Evolutionary conservation across 2,329 filamentous ascomycete genomes (phyloP), one percentile per base, ranked within the genome.

Genomic region (Fusarium equiseti): DNA sequence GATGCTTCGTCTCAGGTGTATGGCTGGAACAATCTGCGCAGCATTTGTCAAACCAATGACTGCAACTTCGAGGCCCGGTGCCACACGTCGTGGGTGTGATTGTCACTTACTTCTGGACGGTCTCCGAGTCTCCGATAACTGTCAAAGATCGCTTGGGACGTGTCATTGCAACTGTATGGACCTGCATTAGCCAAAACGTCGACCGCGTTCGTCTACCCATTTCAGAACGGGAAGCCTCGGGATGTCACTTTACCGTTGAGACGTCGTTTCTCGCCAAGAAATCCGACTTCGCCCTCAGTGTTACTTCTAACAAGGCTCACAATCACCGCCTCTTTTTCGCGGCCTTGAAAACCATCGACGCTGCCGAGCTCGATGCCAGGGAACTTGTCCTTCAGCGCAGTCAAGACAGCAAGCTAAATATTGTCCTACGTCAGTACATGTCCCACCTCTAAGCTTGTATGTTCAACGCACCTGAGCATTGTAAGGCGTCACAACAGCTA

Each of bases 301-400:
- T 99, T 99, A 81, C 95, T 98, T 72, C 96, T 88, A 60, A 99
- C 96, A n/a, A 98, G 87, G 79, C 92, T 97, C 54, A 99, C 91
- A 42, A 99, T 88, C 18, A 99, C 91, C 4, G 93, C 96, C 80
- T 99, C 96, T 81, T 99, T 99, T 81, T 99, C 96, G 20, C 96
- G 89, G 35, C 96, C 96, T 80, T 99, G 96, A 79, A 99, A 99
- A 4, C 95, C 96, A 80, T 99, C 96, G 4, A 99, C 93, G 75
- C 94, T 97, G 35, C 96, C 96, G n/a, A 99, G 85, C 80, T 99
- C 96, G 53, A 99, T 89, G 15, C 92, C 94, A 0, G 92, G 92
- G 75, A 92, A 97, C 42, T 85, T 83, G 65, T 96, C 92, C 77
- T 95, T 96, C 52, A 99, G 86, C 71, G 91, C 86, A 40, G 94